phyloP scores from a whole-genome alignment of 768 basidiomycete species.

The Lactarius deliciosus region DNA sequence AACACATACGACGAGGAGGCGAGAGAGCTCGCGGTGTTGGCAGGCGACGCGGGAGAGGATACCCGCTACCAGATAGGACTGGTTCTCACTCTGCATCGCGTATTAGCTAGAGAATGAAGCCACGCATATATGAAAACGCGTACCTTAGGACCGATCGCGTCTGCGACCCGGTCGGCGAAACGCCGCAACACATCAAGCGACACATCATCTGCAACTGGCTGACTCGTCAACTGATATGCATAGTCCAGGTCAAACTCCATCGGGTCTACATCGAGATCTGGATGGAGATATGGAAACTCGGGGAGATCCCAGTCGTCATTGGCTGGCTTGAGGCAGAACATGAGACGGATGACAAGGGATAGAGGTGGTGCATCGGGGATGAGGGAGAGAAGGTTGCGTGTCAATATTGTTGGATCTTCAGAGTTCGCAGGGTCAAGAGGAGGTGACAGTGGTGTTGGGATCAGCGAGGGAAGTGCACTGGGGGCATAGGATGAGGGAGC shows the following conservation, averaged over 20 bases:
- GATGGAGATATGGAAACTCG: conserved; percentile 68
- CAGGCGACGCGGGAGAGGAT: conserved; percentile 64
- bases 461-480: conserved; percentile 38
- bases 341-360: conserved; percentile 62
- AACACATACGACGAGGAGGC: conserved; percentile 47
- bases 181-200: conserved; percentile 48
- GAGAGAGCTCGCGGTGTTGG: conserved; percentile 52
- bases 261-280: conserved; percentile 54
- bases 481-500: conserved; percentile 45
- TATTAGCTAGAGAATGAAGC: not conserved
- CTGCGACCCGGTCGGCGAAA: conserved; percentile 58
- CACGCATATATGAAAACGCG: conserved; percentile 24
- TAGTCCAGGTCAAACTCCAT: conserved; percentile 57
- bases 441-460: conserved; percentile 44
- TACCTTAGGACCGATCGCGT: conserved; percentile 59
- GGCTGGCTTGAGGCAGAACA: conserved; percentile 77
- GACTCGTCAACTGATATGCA: conserved; percentile 51
- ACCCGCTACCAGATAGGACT: conserved; percentile 60
- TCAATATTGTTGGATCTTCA: conserved; percentile 59
- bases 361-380: conserved; percentile 65
- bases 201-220: conserved; percentile 60
- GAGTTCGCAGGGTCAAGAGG: conserved; percentile 61
- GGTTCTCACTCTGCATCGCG: conserved; percentile 46
- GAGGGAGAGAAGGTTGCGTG: conserved; percentile 57
- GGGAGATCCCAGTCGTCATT: conserved; percentile 80